A percentile compares a stretch with the other conserved stretches of the same genome.
These are phyloP conservation scores for Linnemannia schmuckeri DNA, from an alignment of 192 early-diverging fungal species.

Conservation along the genomic window DNA sequence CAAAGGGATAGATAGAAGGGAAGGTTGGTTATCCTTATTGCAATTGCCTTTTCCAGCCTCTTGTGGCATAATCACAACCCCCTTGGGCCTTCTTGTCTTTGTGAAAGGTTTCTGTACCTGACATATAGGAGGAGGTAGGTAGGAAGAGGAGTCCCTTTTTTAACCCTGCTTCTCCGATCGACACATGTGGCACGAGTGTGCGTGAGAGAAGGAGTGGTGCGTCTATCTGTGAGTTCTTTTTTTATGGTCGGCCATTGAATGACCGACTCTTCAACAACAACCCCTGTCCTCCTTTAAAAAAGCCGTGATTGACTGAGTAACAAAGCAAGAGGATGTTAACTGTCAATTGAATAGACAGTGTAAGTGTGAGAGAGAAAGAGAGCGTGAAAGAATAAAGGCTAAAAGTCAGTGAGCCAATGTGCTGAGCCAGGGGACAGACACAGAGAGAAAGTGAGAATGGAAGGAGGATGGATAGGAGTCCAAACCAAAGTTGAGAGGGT, in stretches of 20 bases:
- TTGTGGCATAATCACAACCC: neutral
- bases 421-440: neutral
- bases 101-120: neutral
- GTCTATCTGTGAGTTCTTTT: neutral
- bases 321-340: neutral
- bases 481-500: neutral
- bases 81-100: neutral
- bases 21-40: neutral
- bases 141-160: neutral
- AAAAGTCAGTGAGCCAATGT: neutral
- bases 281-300: neutral
- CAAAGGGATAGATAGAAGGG: neutral
- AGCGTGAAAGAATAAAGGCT: neutral
- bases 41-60: neutral
- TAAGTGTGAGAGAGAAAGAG: neutral
- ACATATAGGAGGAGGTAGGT: neutral
- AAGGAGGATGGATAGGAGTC: neutral
- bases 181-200: neutral
- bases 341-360: slow-evolving; percentile 4
- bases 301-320: slow-evolving; percentile 10
- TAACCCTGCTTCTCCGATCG: neutral
- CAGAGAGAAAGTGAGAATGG: neutral
- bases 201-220: neutral
- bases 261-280: neutral
- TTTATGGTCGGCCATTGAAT: slow-evolving; percentile 16